Percentiles rank a stretch among this genome's conserved stretches.
These are phyloP conservation scores for Ascochyta clinopodiicola DNA, from an alignment of 2,329 filamentous ascomycete genomes.

Conservation along the genomic window DNA sequence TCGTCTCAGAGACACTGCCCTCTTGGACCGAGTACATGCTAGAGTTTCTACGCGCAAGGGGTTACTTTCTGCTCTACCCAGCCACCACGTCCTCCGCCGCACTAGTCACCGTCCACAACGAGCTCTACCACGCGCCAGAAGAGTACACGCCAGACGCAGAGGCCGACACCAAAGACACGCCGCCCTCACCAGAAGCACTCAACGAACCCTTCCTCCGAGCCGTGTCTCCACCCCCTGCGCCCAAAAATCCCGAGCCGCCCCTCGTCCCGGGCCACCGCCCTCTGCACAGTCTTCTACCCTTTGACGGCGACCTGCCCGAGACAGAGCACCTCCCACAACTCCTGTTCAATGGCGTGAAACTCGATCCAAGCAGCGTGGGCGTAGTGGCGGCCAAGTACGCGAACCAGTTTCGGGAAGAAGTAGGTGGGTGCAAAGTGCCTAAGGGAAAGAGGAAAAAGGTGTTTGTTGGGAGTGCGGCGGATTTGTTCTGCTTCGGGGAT, in stretches of 20 bases:
- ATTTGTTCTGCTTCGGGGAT: constrained; percentile 69
- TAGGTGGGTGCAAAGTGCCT: constrained; percentile 69
- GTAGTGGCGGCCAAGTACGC: constrained; percentile 61
- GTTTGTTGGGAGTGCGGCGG: constrained; percentile 55
- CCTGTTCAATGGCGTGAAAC: constrained; percentile 66
- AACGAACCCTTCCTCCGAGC: constrained; percentile 48
- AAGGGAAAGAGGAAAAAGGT: constrained; percentile 42
- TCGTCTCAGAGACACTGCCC: constrained; percentile 72
- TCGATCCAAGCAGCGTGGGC: constrained; percentile 52
- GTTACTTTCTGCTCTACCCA: constrained; percentile 83
- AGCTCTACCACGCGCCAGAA: constrained; percentile 76
- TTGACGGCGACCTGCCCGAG: constrained; percentile 56
- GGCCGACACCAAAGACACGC: neutral
- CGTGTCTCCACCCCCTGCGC: constrained; percentile 42
- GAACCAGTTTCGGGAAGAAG: constrained; percentile 63
- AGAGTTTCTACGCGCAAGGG: constrained; percentile 75
- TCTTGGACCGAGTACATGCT: constrained; percentile 81
- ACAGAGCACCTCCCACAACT: constrained; percentile 64
- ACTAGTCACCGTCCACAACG: constrained; percentile 77
- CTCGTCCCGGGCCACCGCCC: constrained; percentile 58
- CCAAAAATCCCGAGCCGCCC: constrained; percentile 46
- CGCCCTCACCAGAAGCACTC: constrained; percentile 17
- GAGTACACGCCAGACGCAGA: constrained; percentile 54
- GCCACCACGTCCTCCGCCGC: constrained; percentile 58
- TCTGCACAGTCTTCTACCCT: constrained; percentile 56